Evolutionary conservation across 768 basidiomycete species (phyloP).

Genomic region (Hortiboletus flavorubellus): DNA sequence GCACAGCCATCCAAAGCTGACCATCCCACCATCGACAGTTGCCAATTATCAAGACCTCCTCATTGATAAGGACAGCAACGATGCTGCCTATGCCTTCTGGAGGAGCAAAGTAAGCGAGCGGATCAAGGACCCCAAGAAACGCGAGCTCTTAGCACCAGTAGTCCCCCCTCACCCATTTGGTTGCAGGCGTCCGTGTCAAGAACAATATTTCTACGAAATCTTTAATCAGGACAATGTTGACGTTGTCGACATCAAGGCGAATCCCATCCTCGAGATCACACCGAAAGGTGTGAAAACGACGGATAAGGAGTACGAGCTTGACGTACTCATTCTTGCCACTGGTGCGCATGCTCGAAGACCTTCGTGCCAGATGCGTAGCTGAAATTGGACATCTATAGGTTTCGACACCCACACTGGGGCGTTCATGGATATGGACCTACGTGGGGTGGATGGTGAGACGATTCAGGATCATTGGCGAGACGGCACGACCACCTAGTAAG

Average conservation of each 20-base stretch:
- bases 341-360: background rate
- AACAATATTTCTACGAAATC: conserved; percentile 10
- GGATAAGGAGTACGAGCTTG: conserved; percentile 3
- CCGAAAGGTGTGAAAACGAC: conserved; percentile 3
- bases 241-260: conserved; percentile 1
- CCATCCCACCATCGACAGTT: background rate
- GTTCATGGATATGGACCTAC: conserved; percentile 10
- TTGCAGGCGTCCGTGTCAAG: conserved; percentile 2
- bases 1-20: too few relatives aligned
- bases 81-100: conserved; percentile 7
- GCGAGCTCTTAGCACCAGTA: background rate
- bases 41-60: conserved; percentile 8
- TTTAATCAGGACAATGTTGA: conserved; percentile 11
- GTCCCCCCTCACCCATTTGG: conserved; percentile 10
- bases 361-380: background rate
- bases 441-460: conserved; percentile 4
- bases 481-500: conserved; percentile 14
- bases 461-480: conserved; percentile 17
- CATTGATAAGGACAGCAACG: background rate
- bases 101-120: conserved; percentile 3
- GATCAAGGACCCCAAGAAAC: conserved; percentile 1
- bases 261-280: conserved; percentile 6
- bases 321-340: conserved; percentile 6
- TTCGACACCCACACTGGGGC: conserved; percentile 5
- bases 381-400: background rate